phyloP scores from a whole-genome alignment of 805 yeast species.

The Pichia cabralensis region DNA sequence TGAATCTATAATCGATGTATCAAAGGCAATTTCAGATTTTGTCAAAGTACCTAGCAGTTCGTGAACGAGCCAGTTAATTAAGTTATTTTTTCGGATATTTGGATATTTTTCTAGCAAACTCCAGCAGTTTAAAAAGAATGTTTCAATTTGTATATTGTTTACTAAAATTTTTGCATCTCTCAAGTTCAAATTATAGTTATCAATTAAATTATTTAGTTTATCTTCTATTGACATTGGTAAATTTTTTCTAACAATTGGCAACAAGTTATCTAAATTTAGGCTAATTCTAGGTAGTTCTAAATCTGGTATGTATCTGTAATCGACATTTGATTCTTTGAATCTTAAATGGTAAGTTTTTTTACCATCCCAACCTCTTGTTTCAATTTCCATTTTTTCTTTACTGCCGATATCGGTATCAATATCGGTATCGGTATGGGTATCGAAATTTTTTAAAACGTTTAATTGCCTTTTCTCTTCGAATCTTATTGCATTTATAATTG shows the following conservation, averaged over 20 bases:
- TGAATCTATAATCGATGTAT: slow-evolving; percentile 27
- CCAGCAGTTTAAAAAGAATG: slow-evolving; percentile 42
- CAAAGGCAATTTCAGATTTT: slow-evolving; percentile 34
- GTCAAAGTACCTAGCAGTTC: slow-evolving; percentile 64
- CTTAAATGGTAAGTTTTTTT: slow-evolving; percentile 54
- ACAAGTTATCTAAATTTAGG: slow-evolving; percentile 34
- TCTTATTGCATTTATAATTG: slow-evolving; percentile 65
- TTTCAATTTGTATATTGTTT: slow-evolving; percentile 36
- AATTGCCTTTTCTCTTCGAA: slow-evolving; percentile 70
- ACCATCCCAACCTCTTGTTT: slow-evolving; percentile 94
- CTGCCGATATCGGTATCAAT: slow-evolving; percentile 9
- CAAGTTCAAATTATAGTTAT: slow-evolving; percentile 48
- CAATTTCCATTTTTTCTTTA: slow-evolving; percentile 22
- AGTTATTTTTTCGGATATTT: not conserved
- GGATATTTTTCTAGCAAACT: slow-evolving; percentile 14
- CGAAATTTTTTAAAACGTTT: slow-evolving; percentile 24
- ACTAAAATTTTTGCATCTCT: slow-evolving; percentile 71
- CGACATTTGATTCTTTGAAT: slow-evolving; percentile 71
- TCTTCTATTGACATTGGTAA: slow-evolving; percentile 60
- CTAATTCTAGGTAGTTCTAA: slow-evolving; percentile 65
- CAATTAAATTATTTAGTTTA: slow-evolving; percentile 34
- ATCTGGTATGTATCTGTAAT: slow-evolving; percentile 92
- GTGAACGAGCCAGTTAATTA: slow-evolving; percentile 59
- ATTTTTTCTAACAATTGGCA: slow-evolving; percentile 27
- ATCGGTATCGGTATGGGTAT: not conserved